Evolutionary conservation across 2,329 filamentous ascomycete genomes (phyloP).

Genomic region (Trichoderma citrinoviride): DNA sequence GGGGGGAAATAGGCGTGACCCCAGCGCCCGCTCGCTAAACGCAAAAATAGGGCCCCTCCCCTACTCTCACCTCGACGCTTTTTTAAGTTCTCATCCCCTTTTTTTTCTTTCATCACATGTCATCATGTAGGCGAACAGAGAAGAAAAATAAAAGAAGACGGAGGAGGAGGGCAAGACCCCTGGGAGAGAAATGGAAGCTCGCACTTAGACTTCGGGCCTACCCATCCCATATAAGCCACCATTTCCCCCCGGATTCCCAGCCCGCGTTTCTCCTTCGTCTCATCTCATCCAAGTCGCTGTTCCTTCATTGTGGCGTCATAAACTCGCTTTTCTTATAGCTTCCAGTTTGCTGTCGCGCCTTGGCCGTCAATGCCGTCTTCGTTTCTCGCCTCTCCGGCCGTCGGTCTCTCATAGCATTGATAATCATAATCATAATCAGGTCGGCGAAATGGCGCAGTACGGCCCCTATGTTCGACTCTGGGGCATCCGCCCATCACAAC

Average conservation of each 20-base stretch:
- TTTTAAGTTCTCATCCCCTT: background rate
- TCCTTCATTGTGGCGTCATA: background rate
- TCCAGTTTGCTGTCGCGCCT: background rate
- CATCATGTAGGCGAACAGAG: background rate
- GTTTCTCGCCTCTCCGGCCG: background rate
- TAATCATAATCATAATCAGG: no score
- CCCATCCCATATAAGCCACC: no score
- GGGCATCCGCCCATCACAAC: conserved; percentile 48
- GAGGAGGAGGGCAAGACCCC: no score
- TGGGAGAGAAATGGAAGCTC: no score
- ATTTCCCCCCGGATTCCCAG: no score
- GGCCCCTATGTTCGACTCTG: conserved; percentile 54
- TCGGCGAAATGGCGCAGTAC: conserved; percentile 23
- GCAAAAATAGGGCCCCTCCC: background rate
- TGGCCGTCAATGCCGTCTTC: background rate
- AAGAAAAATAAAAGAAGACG: no score
- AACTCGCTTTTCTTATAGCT: background rate
- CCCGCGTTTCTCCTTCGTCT: no score
- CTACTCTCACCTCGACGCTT: background rate
- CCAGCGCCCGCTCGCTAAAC: background rate
- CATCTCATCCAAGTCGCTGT: background rate
- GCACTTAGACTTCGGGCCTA: no score
- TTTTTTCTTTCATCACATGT: background rate
- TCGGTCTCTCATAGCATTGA: background rate
- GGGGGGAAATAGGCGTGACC: background rate